Evolutionary conservation across 2,329 filamentous ascomycete species (phyloP), one percentile per base, ranked within the genome.

Genomic region (Fusarium domesticum): DNA sequence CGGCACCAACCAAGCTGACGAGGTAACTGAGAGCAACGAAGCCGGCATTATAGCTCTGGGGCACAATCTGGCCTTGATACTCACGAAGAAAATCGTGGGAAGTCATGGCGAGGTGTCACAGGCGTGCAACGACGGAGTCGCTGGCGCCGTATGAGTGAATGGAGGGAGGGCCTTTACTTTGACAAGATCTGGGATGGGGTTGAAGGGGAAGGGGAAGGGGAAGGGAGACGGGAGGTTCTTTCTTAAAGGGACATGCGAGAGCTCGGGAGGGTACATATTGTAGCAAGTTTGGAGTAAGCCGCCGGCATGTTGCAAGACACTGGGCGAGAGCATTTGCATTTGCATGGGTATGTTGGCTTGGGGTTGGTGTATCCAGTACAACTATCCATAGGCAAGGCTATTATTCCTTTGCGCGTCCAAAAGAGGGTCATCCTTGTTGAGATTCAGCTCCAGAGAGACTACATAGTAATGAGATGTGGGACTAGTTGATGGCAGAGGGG

Each of bases 1-100:
- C 76, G 37, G 87, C 84, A 50, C 90, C 90, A 52, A 89, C 77
- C 25, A 88, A 73, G 59, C 88, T 92, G 57, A 89, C 87, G 53
- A 87, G 72, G 50, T 87, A 81, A 60, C 89, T 93, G 53, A 89
- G 74, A 18, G 84, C 75, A 11, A 92, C 76, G 56, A 87, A 85
- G 31, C 81, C 80, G 4, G 75, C 67, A 50, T 74, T 71, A 64
- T 77, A 82, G 39, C 67, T 67, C 35, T 70, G 68, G 18, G 74
- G 73, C 18, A 78, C 72, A 15, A 76, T 60, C 33, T 70, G 60
- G 17, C 70, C 73, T 48, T 71, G 52, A 48, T 75, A 77, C 49
- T 67, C 49, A 20, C 57, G 53, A 23, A 74, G 57, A 18, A 75
- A 53, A 12, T 67, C 55, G 39, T 57, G 47, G 12, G 50, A 48